These are phyloP conservation scores for Komagataella ulmi DNA, from an alignment of 805 yeast species.

Conservation along the genomic window DNA sequence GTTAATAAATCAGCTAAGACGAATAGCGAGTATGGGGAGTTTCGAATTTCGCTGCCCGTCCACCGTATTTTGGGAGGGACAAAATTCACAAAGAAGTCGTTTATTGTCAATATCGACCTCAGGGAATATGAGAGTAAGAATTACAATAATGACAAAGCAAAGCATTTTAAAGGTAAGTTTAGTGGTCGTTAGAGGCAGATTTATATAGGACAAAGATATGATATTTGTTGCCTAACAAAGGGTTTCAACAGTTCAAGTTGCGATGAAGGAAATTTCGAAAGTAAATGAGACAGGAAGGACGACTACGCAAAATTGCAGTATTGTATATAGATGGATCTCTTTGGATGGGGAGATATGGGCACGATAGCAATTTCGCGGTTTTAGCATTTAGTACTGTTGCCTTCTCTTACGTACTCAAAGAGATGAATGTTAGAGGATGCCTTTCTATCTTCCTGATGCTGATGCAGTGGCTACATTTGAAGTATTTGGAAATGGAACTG, in stretches of 20 bases:
- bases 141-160: neutral
- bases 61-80: conserved; percentile 12
- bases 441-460: neutral
- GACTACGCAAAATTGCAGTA: too few species aligned
- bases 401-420: neutral
- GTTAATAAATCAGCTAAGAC: conserved; percentile 18
- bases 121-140: conserved; percentile 24
- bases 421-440: neutral
- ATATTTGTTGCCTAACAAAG: neutral
- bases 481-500: neutral
- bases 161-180: neutral
- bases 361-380: neutral
- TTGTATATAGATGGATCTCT: too few species aligned
- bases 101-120: conserved; percentile 26
- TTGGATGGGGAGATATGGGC: too few species aligned
- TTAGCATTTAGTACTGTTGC: neutral
- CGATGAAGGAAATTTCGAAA: too few species aligned
- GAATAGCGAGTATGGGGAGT: conserved; percentile 24
- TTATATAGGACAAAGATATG: neutral
- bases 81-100: conserved; percentile 19
- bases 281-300: too few species aligned
- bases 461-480: neutral
- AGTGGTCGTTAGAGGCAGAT: neutral
- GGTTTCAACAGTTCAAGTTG: too few species aligned
- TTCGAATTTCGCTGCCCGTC: conserved; percentile 27